These are phyloP conservation scores for Polychaeton citri DNA, from an alignment of 2,329 filamentous ascomycete species.

Conservation along the genomic window DNA sequence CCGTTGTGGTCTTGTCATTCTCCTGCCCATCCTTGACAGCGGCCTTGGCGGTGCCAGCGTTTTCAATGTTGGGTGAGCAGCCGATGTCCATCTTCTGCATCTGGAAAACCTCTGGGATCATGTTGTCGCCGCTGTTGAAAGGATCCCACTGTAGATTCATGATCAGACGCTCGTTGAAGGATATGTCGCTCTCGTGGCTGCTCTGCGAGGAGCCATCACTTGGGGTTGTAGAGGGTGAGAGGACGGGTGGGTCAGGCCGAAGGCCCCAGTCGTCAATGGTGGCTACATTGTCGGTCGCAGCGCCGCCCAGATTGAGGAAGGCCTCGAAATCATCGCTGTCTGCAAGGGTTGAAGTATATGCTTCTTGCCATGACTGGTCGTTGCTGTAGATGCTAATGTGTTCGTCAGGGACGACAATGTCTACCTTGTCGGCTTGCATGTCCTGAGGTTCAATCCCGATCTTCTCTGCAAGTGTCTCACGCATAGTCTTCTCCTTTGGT, in stretches of 20 bases:
- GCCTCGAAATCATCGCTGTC: slow-evolving; percentile 18
- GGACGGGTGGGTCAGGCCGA: slow-evolving; percentile 6
- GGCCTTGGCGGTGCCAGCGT: not conserved
- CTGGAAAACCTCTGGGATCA: slow-evolving; percentile 8
- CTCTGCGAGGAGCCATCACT: slow-evolving; percentile 16
- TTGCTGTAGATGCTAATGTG: slow-evolving; percentile 1
- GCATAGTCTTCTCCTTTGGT: slow-evolving; percentile 15
- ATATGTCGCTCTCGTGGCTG: slow-evolving; percentile 29
- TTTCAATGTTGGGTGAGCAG: not conserved
- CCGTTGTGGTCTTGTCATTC: not conserved
- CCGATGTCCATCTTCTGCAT: slow-evolving; percentile 1
- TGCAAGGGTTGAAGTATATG: slow-evolving; percentile 1
- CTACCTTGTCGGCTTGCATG: slow-evolving; percentile 1
- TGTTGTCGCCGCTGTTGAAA: slow-evolving; percentile 19
- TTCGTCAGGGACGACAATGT: slow-evolving; percentile 1
- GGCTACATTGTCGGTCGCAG: slow-evolving; percentile 3
- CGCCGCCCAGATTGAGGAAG: slow-evolving; percentile 1
- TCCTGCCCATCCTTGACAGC: not conserved
- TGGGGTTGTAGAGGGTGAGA: slow-evolving; percentile 11
- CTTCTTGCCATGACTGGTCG: slow-evolving; percentile 1
- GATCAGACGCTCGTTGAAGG: slow-evolving; percentile 26
- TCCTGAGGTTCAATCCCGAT: slow-evolving; percentile 10
- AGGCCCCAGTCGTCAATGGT: slow-evolving; percentile 8
- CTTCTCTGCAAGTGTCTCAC: slow-evolving; percentile 17
- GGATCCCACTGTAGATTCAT: slow-evolving; percentile 24